A percentile compares a stretch with the other conserved stretches of the same genome.
Conservation (phyloP, 1,284 basidiomycete species). For the Puccinia coronata region DNA sequence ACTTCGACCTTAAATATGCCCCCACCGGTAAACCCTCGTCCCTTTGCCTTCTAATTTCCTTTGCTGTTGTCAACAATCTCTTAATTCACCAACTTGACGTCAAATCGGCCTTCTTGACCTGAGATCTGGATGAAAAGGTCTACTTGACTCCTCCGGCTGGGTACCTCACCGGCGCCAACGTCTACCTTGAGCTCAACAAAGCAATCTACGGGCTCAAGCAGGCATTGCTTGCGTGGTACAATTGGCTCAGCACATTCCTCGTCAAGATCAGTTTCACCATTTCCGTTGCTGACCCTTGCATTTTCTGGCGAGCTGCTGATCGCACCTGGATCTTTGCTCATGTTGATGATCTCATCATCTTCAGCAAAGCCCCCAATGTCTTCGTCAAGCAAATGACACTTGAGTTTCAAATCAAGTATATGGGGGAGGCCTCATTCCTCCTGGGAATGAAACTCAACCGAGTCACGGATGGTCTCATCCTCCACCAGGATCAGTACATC, state of each 20-base stretch:
- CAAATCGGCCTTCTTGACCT: constrained; percentile 8
- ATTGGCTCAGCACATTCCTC: neutral
- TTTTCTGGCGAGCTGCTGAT: neutral
- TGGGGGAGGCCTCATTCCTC: neutral
- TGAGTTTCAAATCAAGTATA: constrained; percentile 8
- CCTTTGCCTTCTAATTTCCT: neutral
- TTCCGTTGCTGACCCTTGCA: neutral
- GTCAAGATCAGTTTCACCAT: neutral
- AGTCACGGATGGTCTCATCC: neutral
- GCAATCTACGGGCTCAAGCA: too few species aligned
- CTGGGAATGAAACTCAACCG: neutral
- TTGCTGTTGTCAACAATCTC: neutral
- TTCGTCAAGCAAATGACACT: neutral
- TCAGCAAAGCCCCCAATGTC: neutral
- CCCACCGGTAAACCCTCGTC: constrained; percentile 4
- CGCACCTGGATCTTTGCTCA: neutral
- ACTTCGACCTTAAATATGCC: neutral
- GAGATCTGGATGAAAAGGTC: neutral
- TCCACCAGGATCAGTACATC: neutral
- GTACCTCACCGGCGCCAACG: neutral
- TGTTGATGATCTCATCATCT: neutral
- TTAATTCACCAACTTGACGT: constrained; percentile 16
- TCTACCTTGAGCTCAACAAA: neutral
- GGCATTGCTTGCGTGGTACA: constrained; percentile 1
- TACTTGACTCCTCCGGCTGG: neutral